Conservation (phyloP, 2,329 filamentous ascomycete species). For the Hymenoscyphus fraxineus region DNA sequence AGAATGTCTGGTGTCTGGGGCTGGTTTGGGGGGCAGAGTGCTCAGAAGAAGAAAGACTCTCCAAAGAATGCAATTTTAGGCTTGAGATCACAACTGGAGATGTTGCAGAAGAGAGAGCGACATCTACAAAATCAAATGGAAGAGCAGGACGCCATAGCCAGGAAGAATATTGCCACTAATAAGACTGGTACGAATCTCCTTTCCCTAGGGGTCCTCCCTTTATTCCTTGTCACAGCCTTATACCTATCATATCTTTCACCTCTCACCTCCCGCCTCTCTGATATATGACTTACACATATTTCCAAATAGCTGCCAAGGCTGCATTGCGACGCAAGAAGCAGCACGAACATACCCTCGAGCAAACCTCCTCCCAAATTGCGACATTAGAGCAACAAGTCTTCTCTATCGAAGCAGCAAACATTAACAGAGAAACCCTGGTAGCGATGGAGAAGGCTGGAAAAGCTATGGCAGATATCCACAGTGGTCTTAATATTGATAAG, state of each 20-base stretch:
- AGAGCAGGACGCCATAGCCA: slow-evolving; percentile 82
- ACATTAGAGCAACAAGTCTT: slow-evolving; percentile 95
- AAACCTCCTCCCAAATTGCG: slow-evolving; percentile 83
- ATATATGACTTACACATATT: neutral
- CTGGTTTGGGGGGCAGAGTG: slow-evolving; percentile 85
- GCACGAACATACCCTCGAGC: slow-evolving; percentile 86
- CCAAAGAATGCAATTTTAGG: slow-evolving; percentile 95
- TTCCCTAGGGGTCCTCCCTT: neutral
- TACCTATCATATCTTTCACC: neutral
- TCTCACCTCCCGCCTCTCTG: neutral
- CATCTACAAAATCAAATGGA: slow-evolving; percentile 89
- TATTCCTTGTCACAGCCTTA: neutral
- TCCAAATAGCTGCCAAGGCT: slow-evolving; percentile 71
- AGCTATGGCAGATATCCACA: slow-evolving; percentile 92
- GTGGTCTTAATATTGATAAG: slow-evolving; percentile 85
- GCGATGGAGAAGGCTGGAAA: slow-evolving; percentile 89
- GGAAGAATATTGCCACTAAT: slow-evolving; percentile 84
- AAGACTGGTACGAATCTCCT: slow-evolving; percentile 69
- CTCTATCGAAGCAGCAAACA: slow-evolving; percentile 95
- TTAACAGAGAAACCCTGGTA: slow-evolving; percentile 92
- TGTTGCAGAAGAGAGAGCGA: slow-evolving; percentile 94
- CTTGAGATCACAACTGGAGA: slow-evolving; percentile 85
- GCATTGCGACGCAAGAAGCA: slow-evolving; percentile 92
- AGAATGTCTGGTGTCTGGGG: slow-evolving; percentile 69
- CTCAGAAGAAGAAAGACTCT: slow-evolving; percentile 84